These are phyloP conservation scores for Sclerotiophoma versabilis DNA, from an alignment of 2,329 filamentous ascomycete genomes.

Conservation along the genomic window DNA sequence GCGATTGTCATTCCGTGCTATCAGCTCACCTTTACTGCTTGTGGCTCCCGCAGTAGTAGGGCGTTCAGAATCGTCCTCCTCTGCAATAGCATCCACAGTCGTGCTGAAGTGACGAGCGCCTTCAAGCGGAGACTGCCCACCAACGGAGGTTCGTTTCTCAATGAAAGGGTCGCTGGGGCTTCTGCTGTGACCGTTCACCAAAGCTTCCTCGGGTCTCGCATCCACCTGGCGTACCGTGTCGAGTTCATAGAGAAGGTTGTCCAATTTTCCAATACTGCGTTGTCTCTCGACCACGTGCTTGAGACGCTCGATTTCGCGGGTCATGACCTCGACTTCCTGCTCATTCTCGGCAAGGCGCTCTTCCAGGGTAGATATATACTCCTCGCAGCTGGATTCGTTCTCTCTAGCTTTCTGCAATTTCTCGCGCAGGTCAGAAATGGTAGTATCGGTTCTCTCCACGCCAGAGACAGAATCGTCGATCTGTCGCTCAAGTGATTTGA, in stretches of 20 bases:
- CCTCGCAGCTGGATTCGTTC: slow-evolving; percentile 88
- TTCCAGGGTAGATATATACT: slow-evolving; percentile 96
- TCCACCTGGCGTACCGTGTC: slow-evolving; percentile 64
- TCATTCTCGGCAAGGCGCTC: slow-evolving; percentile 95
- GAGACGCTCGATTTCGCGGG: slow-evolving; percentile 90
- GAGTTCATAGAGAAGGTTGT: slow-evolving; percentile 88
- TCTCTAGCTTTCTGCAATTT: slow-evolving; percentile 88
- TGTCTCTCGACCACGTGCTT: slow-evolving; percentile 97
- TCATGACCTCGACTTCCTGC: slow-evolving; percentile 95
- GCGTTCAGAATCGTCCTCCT: slow-evolving; percentile 44
- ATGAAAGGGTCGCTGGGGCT: slow-evolving; percentile 42
- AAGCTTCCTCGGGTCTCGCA: slow-evolving; percentile 37
- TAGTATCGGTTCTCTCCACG: slow-evolving; percentile 88
- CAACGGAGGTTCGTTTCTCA: slow-evolving; percentile 38
- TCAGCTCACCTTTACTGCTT: slow-evolving; percentile 10
- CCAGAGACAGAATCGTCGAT: slow-evolving; percentile 89
- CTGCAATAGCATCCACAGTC: slow-evolving; percentile 47
- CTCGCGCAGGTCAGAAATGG: slow-evolving; percentile 86
- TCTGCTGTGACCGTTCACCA: slow-evolving; percentile 47
- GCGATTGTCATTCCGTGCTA: neutral
- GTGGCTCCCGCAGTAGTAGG: slow-evolving; percentile 36
- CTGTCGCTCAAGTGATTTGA: slow-evolving; percentile 89
- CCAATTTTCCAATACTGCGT: slow-evolving; percentile 90
- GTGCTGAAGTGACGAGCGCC: slow-evolving; percentile 42
- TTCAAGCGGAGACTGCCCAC: slow-evolving; percentile 31